phyloP scores from a whole-genome alignment of 2,329 filamentous ascomycete species.

The Rhynchosporium graminicola region DNA sequence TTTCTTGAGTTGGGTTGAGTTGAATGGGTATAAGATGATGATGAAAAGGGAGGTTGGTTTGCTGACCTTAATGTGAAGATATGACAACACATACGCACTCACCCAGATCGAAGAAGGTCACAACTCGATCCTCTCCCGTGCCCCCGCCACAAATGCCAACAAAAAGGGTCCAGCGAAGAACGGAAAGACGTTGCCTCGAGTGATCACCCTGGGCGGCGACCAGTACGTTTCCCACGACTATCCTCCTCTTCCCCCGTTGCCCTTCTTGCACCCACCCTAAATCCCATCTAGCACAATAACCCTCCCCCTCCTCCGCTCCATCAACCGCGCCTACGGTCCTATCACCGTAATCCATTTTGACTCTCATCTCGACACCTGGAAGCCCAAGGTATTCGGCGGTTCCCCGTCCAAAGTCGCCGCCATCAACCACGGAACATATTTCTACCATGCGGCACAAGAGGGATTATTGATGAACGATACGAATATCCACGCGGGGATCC shows the following conservation, averaged over 20 bases:
- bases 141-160: conserved; percentile 67
- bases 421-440: conserved; percentile 89
- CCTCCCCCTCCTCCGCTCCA: conserved; percentile 58
- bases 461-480: conserved; percentile 78
- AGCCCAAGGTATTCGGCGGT: conserved; percentile 83
- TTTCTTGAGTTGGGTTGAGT: not conserved
- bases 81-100: conserved; percentile 80
- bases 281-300: conserved; percentile 51
- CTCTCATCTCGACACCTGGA: conserved; percentile 71
- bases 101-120: conserved; percentile 86
- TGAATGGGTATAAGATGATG: not conserved
- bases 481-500: conserved; percentile 86
- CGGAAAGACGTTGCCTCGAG: conserved; percentile 73
- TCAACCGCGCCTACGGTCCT: conserved; percentile 62
- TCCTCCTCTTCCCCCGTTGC: too few relatives aligned
- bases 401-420: conserved; percentile 72
- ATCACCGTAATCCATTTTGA: conserved; percentile 65
- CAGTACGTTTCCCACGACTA: conserved; percentile 39
- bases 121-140: conserved; percentile 70
- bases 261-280: too few relatives aligned
- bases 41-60: not conserved
- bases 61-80: conserved; percentile 48
- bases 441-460: conserved; percentile 79
- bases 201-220: conserved; percentile 74
- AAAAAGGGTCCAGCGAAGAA: conserved; percentile 68